Percentiles rank a stretch among this genome's conserved stretches.
Evolutionary conservation across 2,329 filamentous ascomycete genomes (phyloP).

Genomic region (Xylaria sp.): DNA sequence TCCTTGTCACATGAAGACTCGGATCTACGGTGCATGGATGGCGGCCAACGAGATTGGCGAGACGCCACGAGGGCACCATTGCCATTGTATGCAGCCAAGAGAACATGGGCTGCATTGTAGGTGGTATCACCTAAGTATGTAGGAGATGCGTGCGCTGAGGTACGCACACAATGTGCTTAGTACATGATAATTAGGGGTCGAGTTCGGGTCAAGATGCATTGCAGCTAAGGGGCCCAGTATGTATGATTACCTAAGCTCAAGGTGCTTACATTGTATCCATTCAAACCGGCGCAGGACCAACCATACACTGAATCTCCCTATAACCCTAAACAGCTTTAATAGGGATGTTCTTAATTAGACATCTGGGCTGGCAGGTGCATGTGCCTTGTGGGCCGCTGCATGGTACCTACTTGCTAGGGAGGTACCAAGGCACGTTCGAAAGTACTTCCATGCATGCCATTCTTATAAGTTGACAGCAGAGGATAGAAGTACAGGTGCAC

Average conservation of each 20-base stretch:
- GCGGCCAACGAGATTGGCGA: constrained; percentile 25
- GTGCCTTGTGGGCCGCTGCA: too few species aligned
- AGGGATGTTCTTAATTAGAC: too few species aligned
- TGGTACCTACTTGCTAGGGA: background rate
- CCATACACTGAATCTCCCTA: too few species aligned
- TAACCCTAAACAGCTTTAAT: too few species aligned
- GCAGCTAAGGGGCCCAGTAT: too few species aligned
- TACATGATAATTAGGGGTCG: too few species aligned
- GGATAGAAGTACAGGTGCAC: background rate
- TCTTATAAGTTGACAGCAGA: background rate
- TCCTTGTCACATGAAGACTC: background rate
- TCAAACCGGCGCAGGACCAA: too few species aligned
- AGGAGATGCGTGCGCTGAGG: background rate
- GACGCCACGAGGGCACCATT: constrained; percentile 9
- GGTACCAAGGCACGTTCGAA: background rate
- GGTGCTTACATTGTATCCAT: too few species aligned
- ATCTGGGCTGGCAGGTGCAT: too few species aligned
- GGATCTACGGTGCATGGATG: background rate
- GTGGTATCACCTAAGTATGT: background rate
- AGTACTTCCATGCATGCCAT: background rate
- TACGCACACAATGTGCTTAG: too few species aligned
- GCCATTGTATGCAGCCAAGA: constrained; percentile 1
- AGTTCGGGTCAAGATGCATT: too few species aligned
- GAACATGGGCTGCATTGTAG: background rate
- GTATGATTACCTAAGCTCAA: too few species aligned